These are phyloP conservation scores for Zygosaccharomyces pseudorouxii DNA, from an alignment of 805 yeast species.

Conservation along the genomic window DNA sequence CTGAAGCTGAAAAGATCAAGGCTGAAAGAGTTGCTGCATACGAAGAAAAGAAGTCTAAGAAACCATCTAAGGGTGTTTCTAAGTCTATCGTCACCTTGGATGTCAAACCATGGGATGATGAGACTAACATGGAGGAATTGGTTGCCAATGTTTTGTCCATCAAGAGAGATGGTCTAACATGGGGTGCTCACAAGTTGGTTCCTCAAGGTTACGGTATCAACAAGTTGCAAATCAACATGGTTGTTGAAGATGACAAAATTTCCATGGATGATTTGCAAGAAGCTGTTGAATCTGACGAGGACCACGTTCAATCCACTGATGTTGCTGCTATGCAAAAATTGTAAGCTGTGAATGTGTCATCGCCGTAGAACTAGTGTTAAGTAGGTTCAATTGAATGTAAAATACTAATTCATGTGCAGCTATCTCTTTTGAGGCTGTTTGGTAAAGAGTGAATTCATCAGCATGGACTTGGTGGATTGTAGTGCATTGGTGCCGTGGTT, in stretches of 20 bases:
- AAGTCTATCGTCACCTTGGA: conserved; percentile 95
- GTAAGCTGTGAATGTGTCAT: conserved; percentile 42
- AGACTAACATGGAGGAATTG: conserved; percentile 89
- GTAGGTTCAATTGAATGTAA: conserved; percentile 5
- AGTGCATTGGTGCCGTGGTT: no score
- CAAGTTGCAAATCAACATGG: conserved; percentile 98
- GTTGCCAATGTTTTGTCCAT: conserved; percentile 80
- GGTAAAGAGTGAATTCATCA: not conserved
- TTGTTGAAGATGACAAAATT: conserved; percentile 95
- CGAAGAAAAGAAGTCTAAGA: conserved; percentile 95
- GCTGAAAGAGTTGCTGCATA: conserved; percentile 97
- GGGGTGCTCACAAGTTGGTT: conserved; percentile 97
- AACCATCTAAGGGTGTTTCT: conserved; percentile 98
- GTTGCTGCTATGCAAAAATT: conserved; percentile 97
- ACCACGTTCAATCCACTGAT: conserved; percentile 98
- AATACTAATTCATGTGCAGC: conserved; percentile 2
- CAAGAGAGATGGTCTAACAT: conserved; percentile 85
- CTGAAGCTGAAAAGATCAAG: conserved; percentile 94
- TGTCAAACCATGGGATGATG: conserved; percentile 99
- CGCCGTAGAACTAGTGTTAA: conserved; percentile 6
- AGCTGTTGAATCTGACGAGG: conserved; percentile 83
- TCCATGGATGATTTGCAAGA: conserved; percentile 85
- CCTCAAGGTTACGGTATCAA: conserved; percentile 99
- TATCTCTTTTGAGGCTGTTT: not conserved
- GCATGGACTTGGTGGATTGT: not conserved